These are phyloP conservation scores for Baorangia bicolor DNA, from an alignment of 768 basidiomycete species.

Conservation along the genomic window DNA sequence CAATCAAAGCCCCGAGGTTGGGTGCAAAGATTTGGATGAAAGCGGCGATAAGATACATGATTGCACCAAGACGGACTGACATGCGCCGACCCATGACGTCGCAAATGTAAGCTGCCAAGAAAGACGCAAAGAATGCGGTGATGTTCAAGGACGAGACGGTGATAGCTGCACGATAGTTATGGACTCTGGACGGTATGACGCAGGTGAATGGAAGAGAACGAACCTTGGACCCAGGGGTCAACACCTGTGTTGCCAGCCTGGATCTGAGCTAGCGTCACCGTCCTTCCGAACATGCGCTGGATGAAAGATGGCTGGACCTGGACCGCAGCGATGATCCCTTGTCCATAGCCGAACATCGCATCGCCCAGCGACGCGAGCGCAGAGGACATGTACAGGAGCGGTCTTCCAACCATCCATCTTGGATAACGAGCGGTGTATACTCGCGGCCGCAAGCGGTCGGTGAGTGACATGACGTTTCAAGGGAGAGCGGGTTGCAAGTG, in stretches of 20 bases:
- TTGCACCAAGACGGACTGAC: conserved; percentile 49
- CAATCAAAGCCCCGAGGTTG: conserved; percentile 39
- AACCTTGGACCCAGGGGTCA: conserved; percentile 46
- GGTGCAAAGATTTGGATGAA: conserved; percentile 51
- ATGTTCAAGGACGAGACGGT: conserved; percentile 50
- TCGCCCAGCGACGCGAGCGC: conserved; percentile 56
- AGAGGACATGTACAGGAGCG: conserved; percentile 49
- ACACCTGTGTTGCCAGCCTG: conserved; percentile 44
- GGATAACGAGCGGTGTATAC: conserved; percentile 49
- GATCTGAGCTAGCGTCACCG: conserved; percentile 45
- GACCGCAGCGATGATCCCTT: conserved; percentile 50
- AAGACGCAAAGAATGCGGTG: conserved; percentile 47
- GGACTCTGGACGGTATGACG: neutral
- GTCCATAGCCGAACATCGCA: conserved; percentile 56
- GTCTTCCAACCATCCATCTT: conserved; percentile 50
- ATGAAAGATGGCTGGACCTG: conserved; percentile 56
- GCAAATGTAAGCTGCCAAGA: conserved; percentile 47
- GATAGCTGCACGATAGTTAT: conserved; percentile 36
- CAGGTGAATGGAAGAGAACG: conserved; percentile 1
- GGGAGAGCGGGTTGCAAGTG: conserved; percentile 4
- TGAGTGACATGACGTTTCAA: conserved; percentile 22
- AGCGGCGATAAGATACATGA: conserved; percentile 48
- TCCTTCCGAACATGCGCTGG: conserved; percentile 44
- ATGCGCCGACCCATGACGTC: conserved; percentile 50
- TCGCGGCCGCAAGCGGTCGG: conserved; percentile 34